Evolutionary conservation across 2,329 filamentous ascomycete genomes (phyloP), one percentile per base, ranked within the genome.

Genomic region (Fonsecaea monophora): DNA sequence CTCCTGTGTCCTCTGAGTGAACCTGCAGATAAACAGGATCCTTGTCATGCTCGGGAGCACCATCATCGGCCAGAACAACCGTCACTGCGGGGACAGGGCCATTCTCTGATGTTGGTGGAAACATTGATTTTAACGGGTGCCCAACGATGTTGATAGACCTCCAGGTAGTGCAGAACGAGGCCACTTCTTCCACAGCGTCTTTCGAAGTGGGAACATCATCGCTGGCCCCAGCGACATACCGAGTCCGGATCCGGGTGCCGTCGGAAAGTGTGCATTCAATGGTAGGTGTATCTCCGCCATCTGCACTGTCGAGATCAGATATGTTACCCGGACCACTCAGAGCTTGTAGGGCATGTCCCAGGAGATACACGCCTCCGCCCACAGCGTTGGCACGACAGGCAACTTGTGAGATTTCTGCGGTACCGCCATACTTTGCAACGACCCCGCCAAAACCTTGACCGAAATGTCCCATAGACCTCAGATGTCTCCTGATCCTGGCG

Each of bases 321-420:
- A 55, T 62, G 3, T 45, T 10, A 32, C 48, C 58, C 6, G 54
- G 12, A 37, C 18, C 32, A 15, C 32, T 59, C 21, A 78, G 61
- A 13, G 71, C 73, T 53, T 84, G 77, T 62, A 95, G 81, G 9
- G 88, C 88, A 57, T 89, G 90, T 53, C 89, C 90, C 15, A 98
- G 86, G 77, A 97, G 92, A 79, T 98, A 98, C 3, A 96, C 87
- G 10, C 89, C 92, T 56, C 95, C 95, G 40, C 94, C 94, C 6
- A 99, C 95, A 21, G 94, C 94, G 68, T 90, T 89, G 45, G 94
- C 92, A 72, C 94, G 90, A 77, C 95, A 98, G 4, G 89, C 92
- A 30, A 97, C 93, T 81, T 99, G 94, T 35, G 91, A 88, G 67
- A 98, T 88, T 79, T 99, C 94, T 37, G 92, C 90, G 55, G 91